A percentile compares a stretch with the other conserved stretches of the same genome.
phyloP scores from a whole-genome alignment of 2,329 filamentous ascomycete genomes.

The Didymella sp. region DNA sequence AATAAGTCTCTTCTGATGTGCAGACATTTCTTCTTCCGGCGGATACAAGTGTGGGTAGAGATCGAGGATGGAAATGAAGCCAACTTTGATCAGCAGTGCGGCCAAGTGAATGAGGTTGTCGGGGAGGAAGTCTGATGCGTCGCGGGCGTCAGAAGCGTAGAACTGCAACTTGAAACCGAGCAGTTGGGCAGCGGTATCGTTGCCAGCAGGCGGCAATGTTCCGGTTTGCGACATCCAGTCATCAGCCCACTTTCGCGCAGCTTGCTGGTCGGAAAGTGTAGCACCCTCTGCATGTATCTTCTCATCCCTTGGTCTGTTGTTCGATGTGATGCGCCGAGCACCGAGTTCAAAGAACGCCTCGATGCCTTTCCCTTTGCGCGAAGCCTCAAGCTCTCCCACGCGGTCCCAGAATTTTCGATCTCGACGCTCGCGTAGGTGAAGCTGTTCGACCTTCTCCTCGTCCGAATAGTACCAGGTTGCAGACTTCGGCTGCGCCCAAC shows the following conservation, averaged over 20 bases:
- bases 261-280: slow-evolving; percentile 52
- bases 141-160: slow-evolving; percentile 81
- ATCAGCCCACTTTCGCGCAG: slow-evolving; percentile 42
- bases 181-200: slow-evolving; percentile 89
- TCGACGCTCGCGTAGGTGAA: slow-evolving; percentile 65
- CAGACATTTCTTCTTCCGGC: slow-evolving; percentile 80
- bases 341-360: slow-evolving; percentile 91
- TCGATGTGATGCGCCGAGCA: slow-evolving; percentile 66
- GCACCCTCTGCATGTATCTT: slow-evolving; percentile 28
- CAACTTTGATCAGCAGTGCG: slow-evolving; percentile 92
- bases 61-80: slow-evolving; percentile 91
- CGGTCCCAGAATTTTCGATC: slow-evolving; percentile 82
- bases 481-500: slow-evolving; percentile 81
- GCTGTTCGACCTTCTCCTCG: slow-evolving; percentile 69
- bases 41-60: slow-evolving; percentile 93
- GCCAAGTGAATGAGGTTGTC: slow-evolving; percentile 93
- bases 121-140: slow-evolving; percentile 78
- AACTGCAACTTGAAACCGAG: slow-evolving; percentile 97
- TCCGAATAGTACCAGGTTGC: slow-evolving; percentile 68
- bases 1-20: slow-evolving; percentile 71
- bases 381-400: slow-evolving; percentile 65
- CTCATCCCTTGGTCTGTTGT: slow-evolving; percentile 43
- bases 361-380: slow-evolving; percentile 61
- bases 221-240: slow-evolving; percentile 83
- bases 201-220: slow-evolving; percentile 83